Evolutionary conservation across 164 flowering plant genomes (phyloP), one percentile per base, ranked within the genome.

Genomic region (Dillenia turbinata): DNA sequence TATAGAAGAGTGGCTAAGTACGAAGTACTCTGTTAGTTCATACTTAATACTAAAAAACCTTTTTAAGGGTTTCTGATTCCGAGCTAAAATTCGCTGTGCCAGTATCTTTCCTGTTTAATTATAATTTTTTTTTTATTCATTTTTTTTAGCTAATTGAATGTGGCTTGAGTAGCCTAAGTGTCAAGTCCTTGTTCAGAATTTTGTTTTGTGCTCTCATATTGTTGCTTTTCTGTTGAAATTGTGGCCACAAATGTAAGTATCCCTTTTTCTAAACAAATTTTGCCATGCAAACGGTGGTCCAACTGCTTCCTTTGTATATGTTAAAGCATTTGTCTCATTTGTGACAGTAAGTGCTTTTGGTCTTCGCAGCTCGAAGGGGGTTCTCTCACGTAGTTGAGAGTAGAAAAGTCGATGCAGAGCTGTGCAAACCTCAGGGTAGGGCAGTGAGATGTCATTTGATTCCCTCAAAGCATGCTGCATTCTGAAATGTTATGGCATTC

Each of bases 301-400:
- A 52, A 5, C 22, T 52, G 9, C n/a, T 51, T 51, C 53, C 9
- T 12, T 51, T 9, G 9, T n/a, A 2, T 9, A 51, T 51, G 53
- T 4, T 22, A 51, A 5, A 58, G 13, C 19, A n/a, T 12, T 26
- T 16, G 56, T 44, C 56, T 64, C 12, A 60, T 10, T 52, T 16
- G 50, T 9, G n/a, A 10, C 15, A 54, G 9, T 0, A 55, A 44
- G 67, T 26, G 33, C 33, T 44, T 50, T 55, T 47, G 59, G 15
- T 56, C 1, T 58, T 10, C 65, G 78, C 87, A 90, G 94, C 71
- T 90, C 97, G 9, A 90, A 90, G 74, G 94, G 97, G 43, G 92
- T 90, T 16, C 69, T 90, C 11, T 80, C 92, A 2, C 87, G 95
- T 11, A 26, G 33, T 26, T 26, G 33, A 26, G 33, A 26, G 33